Base-by-base conservation (phyloP, 805 yeast species). In the Kregervanrija fluxuum region DNA sequence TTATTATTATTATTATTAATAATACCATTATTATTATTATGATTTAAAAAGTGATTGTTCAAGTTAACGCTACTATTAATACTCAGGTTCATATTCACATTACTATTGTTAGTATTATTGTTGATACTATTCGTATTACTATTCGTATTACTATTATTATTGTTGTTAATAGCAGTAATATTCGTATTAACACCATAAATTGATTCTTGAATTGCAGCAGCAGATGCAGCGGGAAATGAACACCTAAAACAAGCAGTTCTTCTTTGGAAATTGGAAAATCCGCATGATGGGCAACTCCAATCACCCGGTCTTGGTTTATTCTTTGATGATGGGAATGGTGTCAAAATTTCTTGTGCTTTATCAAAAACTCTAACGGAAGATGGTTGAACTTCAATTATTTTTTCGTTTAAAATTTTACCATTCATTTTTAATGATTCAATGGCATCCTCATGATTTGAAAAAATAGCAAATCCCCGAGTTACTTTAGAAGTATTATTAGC, bases 201-300 rank as follows among this genome's bases (percentile, higher is more conserved):
- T n/a, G 78, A 74, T 44, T 80, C 87, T 53, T 80, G 86, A 47
- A 80, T 73, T 5, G 86, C 74, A 17, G 76, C 80, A 6, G 88
- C 86, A 37, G 85, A 71, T 10, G 86, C 71, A 9, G 87, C 86
- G 5, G 96, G 95, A 65, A 84, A 88, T 2, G 91, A 82, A 61
- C 97, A 90, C 50, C 96, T 73, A 71, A 90, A 88, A 64, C 97
- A 90, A 2, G 95, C 95, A 2, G 95, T 85, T 64, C 97, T 75
- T 56, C 96, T 77, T 65, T 90, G 97, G 66, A 90, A 90, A 64
- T 90, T 90, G 17, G 95, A 85, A 57, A 90, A 90, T 1, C 96
- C 96, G 70, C 97, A 90, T 6, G 90, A 81, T 22, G 96, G 95
- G 64, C 97, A 90, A n/a, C 85, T 86, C 97, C 97, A 90, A 61